Evolutionary conservation across 2,329 filamentous ascomycete species (phyloP).

Genomic region (Hypoxylon sp.): DNA sequence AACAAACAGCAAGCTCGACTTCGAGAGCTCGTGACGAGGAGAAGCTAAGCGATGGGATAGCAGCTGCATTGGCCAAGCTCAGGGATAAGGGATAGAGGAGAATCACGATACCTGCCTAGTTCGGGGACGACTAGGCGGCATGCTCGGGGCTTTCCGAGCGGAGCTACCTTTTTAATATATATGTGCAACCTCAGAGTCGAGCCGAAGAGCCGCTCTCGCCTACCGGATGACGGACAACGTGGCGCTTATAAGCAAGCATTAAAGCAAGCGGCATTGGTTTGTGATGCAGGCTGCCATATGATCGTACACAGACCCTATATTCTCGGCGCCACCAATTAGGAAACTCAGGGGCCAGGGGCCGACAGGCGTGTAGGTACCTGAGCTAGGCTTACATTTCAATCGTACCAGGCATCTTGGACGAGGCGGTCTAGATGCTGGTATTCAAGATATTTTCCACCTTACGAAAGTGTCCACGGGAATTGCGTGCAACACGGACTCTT

Average conservation of each 20-base stretch:
- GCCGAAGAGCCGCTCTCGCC: conserved; percentile 8
- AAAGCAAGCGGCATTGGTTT: conserved; percentile 31
- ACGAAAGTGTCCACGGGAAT: conserved; percentile 8
- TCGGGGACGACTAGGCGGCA: conserved; percentile 27
- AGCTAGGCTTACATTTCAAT: conserved; percentile 8
- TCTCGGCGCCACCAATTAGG: conserved; percentile 9
- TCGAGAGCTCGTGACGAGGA: conserved; percentile 55
- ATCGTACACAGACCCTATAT: conserved; percentile 27
- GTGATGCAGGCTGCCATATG: conserved; percentile 36
- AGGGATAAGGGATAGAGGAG: conserved; percentile 60
- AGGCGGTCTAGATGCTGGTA: conserved; percentile 23
- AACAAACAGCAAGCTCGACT: conserved; percentile 46
- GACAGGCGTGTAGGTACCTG: conserved; percentile 6
- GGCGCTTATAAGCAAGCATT: conserved; percentile 18
- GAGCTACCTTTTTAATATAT: conserved; percentile 15
- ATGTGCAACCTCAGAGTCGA: conserved; percentile 12
- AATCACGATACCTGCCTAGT: conserved; percentile 45
- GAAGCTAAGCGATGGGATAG: conserved; percentile 69
- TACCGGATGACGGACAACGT: conserved; percentile 18
- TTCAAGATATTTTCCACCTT: conserved; percentile 17
- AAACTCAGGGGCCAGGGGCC: conserved; percentile 5
- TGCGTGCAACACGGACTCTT: conserved; percentile 1
- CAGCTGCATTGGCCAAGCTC: conserved; percentile 72
- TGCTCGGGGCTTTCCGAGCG: conserved; percentile 28
- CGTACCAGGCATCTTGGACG: conserved; percentile 15